Evolutionary conservation across 1,284 basidiomycete genomes (phyloP), one percentile per base, ranked within the genome.

Genomic region (Gomphus sp.): DNA sequence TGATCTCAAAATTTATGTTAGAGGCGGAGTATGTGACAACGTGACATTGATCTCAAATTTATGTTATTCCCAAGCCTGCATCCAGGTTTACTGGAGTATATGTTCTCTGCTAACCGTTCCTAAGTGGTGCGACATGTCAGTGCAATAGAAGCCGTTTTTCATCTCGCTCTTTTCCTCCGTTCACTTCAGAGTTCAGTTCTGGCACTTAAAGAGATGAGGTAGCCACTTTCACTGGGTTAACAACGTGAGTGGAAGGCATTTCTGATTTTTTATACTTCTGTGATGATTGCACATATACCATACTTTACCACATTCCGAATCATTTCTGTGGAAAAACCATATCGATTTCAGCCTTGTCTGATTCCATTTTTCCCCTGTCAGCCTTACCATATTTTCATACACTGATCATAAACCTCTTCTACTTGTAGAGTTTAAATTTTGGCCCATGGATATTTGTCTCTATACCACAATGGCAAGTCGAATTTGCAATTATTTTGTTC

Each of bases 301-400:
- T 81, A 80, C 79, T 80, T 80, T 80, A 80, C 79, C 78, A 81
- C 78, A 80, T 80, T 81, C 82, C 75, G 77, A 84, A 78, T 54
- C 65, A 43, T 65, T 64, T 14, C 66, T 85, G 82, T 79, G 77
- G 83, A 85, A 72, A 28, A 73, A 71, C 71, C 70, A 72, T 71
- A 58, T 79, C 70, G 72, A 78, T 85, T 85, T 86, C 84, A 86
- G 84, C 84, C 83, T 86, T 86, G 83, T 81, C 84, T 86, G 84
- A 84, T 53, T n/a, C 58, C 28, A 62, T 58, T 57, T 44, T 14
- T 41, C 34, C 33, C 45, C 36, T 31, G 39, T 22, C 59, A 25
- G 50, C 61, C n/a, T 54, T 43, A n/a, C n/a, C n/a, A 28, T 45
- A 36, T 14, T 51, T n/a, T 11, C 16, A 34, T 52, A 33, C 11